Base-by-base conservation (phyloP, 169 alveolate species). In the Cryptosporidium xiaoi region DNA sequence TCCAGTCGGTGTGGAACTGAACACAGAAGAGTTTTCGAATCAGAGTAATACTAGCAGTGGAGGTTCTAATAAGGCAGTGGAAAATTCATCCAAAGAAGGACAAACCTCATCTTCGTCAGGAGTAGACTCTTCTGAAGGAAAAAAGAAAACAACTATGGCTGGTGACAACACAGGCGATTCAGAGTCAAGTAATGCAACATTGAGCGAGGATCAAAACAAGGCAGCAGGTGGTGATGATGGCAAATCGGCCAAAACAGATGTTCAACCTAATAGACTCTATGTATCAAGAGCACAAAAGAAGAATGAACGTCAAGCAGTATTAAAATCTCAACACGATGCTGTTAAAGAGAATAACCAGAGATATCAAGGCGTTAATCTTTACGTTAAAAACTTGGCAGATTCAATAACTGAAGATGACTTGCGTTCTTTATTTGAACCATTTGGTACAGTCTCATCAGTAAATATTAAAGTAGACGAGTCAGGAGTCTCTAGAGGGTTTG, bases 401-500 rank as follows among this genome's bases (percentile, higher is more conserved):
- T 64, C 94, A 46, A 90, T 95, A 33, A 95, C 93, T 82, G 99
- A 96, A 83, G 96, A 84, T 67, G 92, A 91, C 46, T 91, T 96
- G 83, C 92, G 94, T 29, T 94, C 91, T 48, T 90, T 96, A 55
- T 96, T 96, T 82, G 96, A 93, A 82, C 95, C 95, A 18, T 96
- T 93, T 60, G 99, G 99, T 0, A 92, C 96, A 34, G 92, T 96
- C 51, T 95, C 97, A 40, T 92, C 97, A 46, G 98, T 97, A 13
- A 95, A 94, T 69, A 97, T 97, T 12, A 97, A 96, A 98, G 91
- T 92, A 56, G 99, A 96, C 91, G 98, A 94, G 65, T 91, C 94
- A 53, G 97, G 97, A n/a, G 95, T 91, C 33, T 94, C 98, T 56
- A 95, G 97, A 90, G 99, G 99, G 46, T 98, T 97, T 84, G 99